phyloP scores from a whole-genome alignment of 352 stramenopile genomes.

The Aphanomyces stellatus region DNA sequence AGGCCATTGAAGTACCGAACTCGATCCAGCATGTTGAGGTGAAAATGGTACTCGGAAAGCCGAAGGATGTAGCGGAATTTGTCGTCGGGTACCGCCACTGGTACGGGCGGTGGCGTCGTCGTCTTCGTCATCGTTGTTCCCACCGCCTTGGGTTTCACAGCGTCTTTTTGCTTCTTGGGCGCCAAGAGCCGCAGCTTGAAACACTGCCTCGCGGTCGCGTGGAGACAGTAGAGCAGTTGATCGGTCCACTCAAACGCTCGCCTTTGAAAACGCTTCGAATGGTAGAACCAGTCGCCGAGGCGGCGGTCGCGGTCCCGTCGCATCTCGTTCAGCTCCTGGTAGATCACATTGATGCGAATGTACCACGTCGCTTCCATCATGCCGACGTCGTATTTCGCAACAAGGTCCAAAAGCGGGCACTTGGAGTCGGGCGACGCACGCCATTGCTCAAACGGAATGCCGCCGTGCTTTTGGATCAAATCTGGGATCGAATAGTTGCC shows the following conservation, averaged over 20 bases:
- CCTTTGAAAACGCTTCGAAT: slow-evolving; percentile 54
- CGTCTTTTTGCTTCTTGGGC: not conserved
- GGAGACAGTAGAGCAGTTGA: slow-evolving; percentile 66
- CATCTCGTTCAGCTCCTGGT: slow-evolving; percentile 80
- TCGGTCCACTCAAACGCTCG: slow-evolving; percentile 73
- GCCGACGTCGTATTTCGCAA: slow-evolving; percentile 61
- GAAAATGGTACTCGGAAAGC: slow-evolving; percentile 76
- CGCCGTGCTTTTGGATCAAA: slow-evolving; percentile 63
- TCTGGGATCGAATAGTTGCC: slow-evolving; percentile 53
- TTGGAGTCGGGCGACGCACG: slow-evolving; percentile 62
- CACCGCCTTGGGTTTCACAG: not conserved
- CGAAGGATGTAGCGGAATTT: slow-evolving; percentile 81
- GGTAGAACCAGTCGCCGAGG: slow-evolving; percentile 74
- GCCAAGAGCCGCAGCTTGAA: not conserved
- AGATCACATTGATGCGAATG: slow-evolving; percentile 76
- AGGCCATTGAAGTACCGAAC: slow-evolving; percentile 72
- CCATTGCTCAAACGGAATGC: slow-evolving; percentile 82
- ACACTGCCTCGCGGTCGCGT: slow-evolving; percentile 47
- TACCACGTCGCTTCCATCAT: slow-evolving; percentile 76
- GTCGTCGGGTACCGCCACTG: slow-evolving; percentile 21
- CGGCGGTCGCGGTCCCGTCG: slow-evolving; percentile 52
- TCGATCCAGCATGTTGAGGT: slow-evolving; percentile 59
- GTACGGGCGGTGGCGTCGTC: not conserved
- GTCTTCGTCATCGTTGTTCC: not conserved
- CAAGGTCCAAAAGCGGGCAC: slow-evolving; percentile 68